Percentiles rank a stretch among this genome's conserved stretches.
phyloP scores from a whole-genome alignment of 2,329 filamentous ascomycete species.

The Berkeleyomyces rouxiae region DNA sequence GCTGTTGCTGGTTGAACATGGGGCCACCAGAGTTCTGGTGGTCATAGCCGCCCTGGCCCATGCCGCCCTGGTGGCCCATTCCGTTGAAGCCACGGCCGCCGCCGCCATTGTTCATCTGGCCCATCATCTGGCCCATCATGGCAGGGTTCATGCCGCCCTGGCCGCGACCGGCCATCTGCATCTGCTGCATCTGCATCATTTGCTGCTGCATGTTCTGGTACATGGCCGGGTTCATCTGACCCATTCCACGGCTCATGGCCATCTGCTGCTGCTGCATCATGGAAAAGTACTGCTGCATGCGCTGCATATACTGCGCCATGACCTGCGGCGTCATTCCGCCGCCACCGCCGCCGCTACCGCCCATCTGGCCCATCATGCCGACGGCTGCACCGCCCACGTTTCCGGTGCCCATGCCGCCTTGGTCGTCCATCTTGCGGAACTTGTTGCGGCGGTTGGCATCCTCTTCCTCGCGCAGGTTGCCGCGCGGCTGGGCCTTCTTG shows the following conservation, averaged over 20 bases:
- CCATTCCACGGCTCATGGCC: conserved; percentile 53
- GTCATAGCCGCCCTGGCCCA: conserved; percentile 13
- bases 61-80: conserved; percentile 8
- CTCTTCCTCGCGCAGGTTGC: conserved; percentile 85
- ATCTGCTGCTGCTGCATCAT: conserved; percentile 82
- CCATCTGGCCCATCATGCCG: conserved; percentile 28
- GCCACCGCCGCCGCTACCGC: conserved; percentile 31
- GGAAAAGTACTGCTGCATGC: conserved; percentile 93
- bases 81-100: conserved; percentile 27
- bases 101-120: conserved; percentile 25
- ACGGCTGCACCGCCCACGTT: conserved; percentile 10
- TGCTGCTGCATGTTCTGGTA: conserved; percentile 64
- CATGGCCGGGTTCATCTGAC: conserved; percentile 34
- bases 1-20: conserved; percentile 11
- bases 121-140: conserved; percentile 42
- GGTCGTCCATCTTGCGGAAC: conserved; percentile 38
- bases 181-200: conserved; percentile 62
- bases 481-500: conserved; percentile 90
- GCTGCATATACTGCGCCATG: conserved; percentile 97
- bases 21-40: conserved; percentile 4
- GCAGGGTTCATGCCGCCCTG: conserved; percentile 16
- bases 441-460: conserved; percentile 47
- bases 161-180: conserved; percentile 40
- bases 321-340: conserved; percentile 79
- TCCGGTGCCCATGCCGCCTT: conserved; percentile 20